Conservation (phyloP, 2,329 filamentous ascomycete genomes). For the Colletotrichum spaethianum region DNA sequence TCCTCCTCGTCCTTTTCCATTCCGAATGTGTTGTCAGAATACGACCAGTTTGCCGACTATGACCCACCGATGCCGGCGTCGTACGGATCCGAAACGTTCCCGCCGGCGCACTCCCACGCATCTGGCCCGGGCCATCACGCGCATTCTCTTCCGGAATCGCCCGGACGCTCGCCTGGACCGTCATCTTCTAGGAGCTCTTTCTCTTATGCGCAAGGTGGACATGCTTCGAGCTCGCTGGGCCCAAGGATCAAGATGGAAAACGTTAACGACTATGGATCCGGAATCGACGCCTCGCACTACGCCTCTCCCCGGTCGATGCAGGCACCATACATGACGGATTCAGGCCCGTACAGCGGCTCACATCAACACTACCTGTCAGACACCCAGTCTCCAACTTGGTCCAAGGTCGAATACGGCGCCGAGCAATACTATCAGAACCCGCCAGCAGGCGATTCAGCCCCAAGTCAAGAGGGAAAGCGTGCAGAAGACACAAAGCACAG, state of each 20-base stretch:
- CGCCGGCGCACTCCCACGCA: constrained; percentile 53
- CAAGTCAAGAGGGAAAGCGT: constrained; percentile 47
- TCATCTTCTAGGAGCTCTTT: constrained; percentile 25
- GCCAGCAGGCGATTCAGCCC: constrained; percentile 33
- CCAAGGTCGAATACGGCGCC: constrained; percentile 54
- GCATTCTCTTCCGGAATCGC: constrained; percentile 24
- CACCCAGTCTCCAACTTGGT: constrained; percentile 51
- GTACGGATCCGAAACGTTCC: constrained; percentile 65
- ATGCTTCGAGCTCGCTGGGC: constrained; percentile 42
- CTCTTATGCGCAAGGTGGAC: constrained; percentile 11
- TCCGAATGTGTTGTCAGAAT: constrained; percentile 65
- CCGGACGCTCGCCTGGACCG: constrained; percentile 21
- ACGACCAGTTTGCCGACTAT: constrained; percentile 66
- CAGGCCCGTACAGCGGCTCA: constrained; percentile 22
- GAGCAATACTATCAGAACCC: constrained; percentile 33
- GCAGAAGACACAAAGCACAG: constrained; percentile 38
- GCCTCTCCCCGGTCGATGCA: constrained; percentile 57
- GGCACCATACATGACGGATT: constrained; percentile 47
- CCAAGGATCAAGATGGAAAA: constrained; percentile 59
- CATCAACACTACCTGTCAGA: constrained; percentile 34
- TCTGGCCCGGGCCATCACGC: constrained; percentile 41
- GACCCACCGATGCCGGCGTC: constrained; percentile 56
- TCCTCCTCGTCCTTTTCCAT: constrained; percentile 57
- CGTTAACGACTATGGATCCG: constrained; percentile 52
- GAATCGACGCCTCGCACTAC: constrained; percentile 56